Evolutionary conservation across 2,329 filamentous ascomycete species (phyloP), one percentile per base, ranked within the genome.

Genomic region (Alternaria dauci): DNA sequence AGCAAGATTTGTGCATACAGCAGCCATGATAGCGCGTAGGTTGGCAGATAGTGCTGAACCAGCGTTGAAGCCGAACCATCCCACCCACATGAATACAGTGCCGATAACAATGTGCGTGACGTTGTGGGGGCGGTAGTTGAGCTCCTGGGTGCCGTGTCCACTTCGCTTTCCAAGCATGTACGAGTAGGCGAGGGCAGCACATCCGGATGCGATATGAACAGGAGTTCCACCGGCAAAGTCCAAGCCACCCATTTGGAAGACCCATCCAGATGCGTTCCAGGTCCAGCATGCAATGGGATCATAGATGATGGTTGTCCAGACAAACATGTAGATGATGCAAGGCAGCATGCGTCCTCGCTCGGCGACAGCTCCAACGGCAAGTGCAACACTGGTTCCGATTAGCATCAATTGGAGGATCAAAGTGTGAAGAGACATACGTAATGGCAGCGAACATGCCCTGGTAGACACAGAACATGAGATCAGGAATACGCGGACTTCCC

Each of bases 261-360:
- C 88, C 93, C 93, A 97, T 23, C 93, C 93, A 32, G 83, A 82
- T 1, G 91, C 79, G 76, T 96, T 96, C 93, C 93, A 97, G 8
- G 92, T 96, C 93, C 93, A 97, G 85, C 93, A 96, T 46, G 93
- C 93, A 75, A 97, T 93, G 2, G 93, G 91, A 71, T 97, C 93
- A 80, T 97, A 97, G 76, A 97, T 91, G 60, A 96, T 76, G 5
- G 93, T 97, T 1, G 90, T 86, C 93, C 93, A 97, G 77, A 96
- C 82, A 74, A 97, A 94, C 89, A 96, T 95, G 84, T 96, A 96
- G 73, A 96, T 84, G 68, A 96, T 87, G 76, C 91, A 93, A 12
- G 93, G 93, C 6, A 95, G 87, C 89, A 96, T 94, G 62, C 93
- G 88, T 62, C 93, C 93, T 68, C 93, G 87, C 78, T 97, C 93